Percentiles rank a stretch among this genome's conserved stretches.
phyloP scores from a whole-genome alignment of 768 basidiomycete genomes.

The Podaxis sp. region DNA sequence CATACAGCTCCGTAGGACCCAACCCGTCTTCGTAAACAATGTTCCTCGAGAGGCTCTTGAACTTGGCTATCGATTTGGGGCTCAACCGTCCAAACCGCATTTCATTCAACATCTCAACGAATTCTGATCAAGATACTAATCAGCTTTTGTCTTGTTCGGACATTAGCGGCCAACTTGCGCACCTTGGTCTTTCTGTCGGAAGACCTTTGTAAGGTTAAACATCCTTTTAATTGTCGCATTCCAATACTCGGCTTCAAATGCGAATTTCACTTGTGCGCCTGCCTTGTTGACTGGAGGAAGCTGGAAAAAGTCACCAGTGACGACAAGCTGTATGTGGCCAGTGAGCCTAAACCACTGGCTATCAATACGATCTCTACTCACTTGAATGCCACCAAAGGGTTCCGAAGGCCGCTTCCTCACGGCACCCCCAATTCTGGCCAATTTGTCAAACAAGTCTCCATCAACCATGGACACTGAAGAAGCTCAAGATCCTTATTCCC shows the following conservation, averaged over 20 bases:
- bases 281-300: slow-evolving; percentile 87
- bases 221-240: slow-evolving; percentile 69
- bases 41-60: slow-evolving; percentile 67
- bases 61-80: slow-evolving; percentile 62
- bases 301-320: slow-evolving; percentile 98
- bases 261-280: slow-evolving; percentile 68
- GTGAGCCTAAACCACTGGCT: neutral
- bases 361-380: slow-evolving; percentile 23
- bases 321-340: slow-evolving; percentile 58
- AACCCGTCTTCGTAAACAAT: slow-evolving; percentile 80
- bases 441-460: slow-evolving; percentile 89
- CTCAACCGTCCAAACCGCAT: slow-evolving; percentile 90
- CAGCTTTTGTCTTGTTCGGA: neutral
- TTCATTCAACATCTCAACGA: slow-evolving; percentile 96
- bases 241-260: slow-evolving; percentile 90
- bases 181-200: slow-evolving; percentile 93
- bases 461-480: slow-evolving; percentile 94
- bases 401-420: slow-evolving; percentile 53
- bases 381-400: slow-evolving; percentile 96
- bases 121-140: slow-evolving; percentile 47
- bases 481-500: neutral
- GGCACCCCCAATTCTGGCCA: slow-evolving; percentile 65
- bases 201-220: slow-evolving; percentile 94
- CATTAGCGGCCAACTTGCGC: slow-evolving; percentile 21
- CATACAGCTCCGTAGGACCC: slow-evolving; percentile 88